Evolutionary conservation across 2,329 filamentous ascomycete species (phyloP), one percentile per base, ranked within the genome.

Genomic region (Fusarium pseudograminearum): DNA sequence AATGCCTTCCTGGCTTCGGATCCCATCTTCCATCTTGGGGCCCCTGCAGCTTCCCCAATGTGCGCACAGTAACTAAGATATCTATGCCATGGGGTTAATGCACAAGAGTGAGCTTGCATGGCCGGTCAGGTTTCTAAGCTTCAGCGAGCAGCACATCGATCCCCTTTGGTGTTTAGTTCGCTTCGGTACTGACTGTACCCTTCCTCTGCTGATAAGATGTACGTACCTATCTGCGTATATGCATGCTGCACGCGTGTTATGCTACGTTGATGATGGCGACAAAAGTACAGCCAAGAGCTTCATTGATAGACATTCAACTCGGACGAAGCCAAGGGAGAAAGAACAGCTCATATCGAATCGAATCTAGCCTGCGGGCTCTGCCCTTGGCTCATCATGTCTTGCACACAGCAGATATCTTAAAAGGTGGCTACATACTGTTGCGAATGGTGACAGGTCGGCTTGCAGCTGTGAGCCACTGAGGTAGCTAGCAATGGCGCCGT

Each of bases 351-450:
- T 67, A 42, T 41, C 22, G 44, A 34, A 45, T 50, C 22, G 24
- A 44, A 57, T 34, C 31, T 47, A 62, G 18, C 26, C 47, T 31
- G 24, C 11, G 40, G 45, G 41, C 14, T 12, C 58, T 42, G 18
- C n/a, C 44, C 34, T 50, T 51, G 28, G 50, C 53, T 28, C 24
- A 66, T 28, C 24, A 66, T 70, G 67, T 67, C 66, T 69, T 52
- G 44, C 52, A 67, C 52, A 67, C n/a, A n/a, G 52, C 36, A 50
- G 42, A 51, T 38, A 51, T 54, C 42, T 47, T 48, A 34, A 31
- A 41, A 30, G 24, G 22, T 33, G 34, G 53, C 55, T 63, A 14
- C 11, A 40, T 22, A 69, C 70, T 56, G 34, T 36, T 52, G 26
- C 31, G 33, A 40, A 41, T 28, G 16, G n/a, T 63, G 50, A 52